Evolutionary conservation across 139 green algal species (phyloP).

Genomic region (Coelastrella sp.): DNA sequence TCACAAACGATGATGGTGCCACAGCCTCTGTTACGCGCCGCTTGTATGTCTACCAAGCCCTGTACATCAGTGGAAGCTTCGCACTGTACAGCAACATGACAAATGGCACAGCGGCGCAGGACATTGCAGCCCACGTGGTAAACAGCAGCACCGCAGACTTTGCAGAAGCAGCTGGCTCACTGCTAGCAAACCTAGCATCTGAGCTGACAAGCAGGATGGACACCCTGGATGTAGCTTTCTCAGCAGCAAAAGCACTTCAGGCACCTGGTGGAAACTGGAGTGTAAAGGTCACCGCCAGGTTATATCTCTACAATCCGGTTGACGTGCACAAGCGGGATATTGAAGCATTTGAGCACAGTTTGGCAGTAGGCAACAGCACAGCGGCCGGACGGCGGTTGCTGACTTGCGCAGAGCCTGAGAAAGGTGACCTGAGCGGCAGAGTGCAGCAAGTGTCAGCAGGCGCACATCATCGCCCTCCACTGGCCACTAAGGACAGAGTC

Average conservation of each 20-base stretch:
- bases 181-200: background rate
- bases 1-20: conserved; percentile 26
- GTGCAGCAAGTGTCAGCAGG: no score
- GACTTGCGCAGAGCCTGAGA: background rate
- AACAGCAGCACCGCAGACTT: conserved; percentile 40
- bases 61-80: background rate
- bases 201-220: background rate
- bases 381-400: background rate
- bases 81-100: conserved; percentile 5
- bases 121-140: background rate
- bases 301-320: conserved; percentile 34
- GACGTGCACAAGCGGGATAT: conserved; percentile 30
- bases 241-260: background rate
- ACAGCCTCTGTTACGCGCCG: background rate
- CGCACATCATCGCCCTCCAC: no score
- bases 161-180: background rate
- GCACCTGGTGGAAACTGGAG: background rate
- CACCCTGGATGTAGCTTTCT: conserved; percentile 33
- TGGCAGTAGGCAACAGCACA: background rate
- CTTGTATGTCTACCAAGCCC: conserved; percentile 47
- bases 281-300: conserved; percentile 8
- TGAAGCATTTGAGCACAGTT: background rate
- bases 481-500: no score
- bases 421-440: background rate
- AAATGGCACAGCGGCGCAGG: background rate